Evolutionary conservation across 805 yeast species (phyloP).

Genomic region (Ogataea chonburiensis): DNA sequence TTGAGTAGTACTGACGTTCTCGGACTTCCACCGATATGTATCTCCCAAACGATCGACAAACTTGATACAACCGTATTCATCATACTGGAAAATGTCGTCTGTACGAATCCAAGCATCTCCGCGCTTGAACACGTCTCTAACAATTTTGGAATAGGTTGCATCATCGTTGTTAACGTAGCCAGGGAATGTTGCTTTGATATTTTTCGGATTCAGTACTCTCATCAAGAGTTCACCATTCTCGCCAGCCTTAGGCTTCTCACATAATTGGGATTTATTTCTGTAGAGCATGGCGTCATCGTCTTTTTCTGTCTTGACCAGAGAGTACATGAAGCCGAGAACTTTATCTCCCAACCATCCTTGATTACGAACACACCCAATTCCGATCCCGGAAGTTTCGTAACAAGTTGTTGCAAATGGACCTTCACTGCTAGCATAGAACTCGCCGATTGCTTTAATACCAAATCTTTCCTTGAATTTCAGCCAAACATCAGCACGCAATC

Average conservation of each 20-base stretch:
- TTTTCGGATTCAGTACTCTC: constrained; percentile 60
- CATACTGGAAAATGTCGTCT: constrained; percentile 77
- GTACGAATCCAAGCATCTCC: constrained; percentile 93
- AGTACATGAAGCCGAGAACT: constrained; percentile 52
- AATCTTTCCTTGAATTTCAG: constrained; percentile 71
- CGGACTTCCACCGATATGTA: constrained; percentile 95
- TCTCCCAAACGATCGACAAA: constrained; percentile 94
- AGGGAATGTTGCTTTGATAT: constrained; percentile 76
- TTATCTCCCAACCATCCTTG: constrained; percentile 72
- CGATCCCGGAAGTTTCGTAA: constrained; percentile 57
- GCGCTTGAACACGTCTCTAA: constrained; percentile 68
- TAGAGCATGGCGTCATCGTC: constrained; percentile 71
- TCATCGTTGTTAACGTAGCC: constrained; percentile 81
- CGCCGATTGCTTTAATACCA: constrained; percentile 74
- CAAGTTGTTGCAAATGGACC: constrained; percentile 86
- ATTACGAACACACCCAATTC: constrained; percentile 85
- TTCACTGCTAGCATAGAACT: constrained; percentile 92
- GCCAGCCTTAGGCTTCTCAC: constrained; percentile 49
- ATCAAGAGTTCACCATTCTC: constrained; percentile 89
- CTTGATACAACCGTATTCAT: constrained; percentile 66
- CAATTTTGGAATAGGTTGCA: constrained; percentile 76
- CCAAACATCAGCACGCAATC: constrained; percentile 90
- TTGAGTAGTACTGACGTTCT: constrained; percentile 90
- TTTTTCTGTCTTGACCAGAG: constrained; percentile 72
- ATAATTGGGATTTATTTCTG: constrained; percentile 65